Conservation (phyloP, 1,284 basidiomycete genomes). For the Microbotryum lychnidis-dioicae region DNA sequence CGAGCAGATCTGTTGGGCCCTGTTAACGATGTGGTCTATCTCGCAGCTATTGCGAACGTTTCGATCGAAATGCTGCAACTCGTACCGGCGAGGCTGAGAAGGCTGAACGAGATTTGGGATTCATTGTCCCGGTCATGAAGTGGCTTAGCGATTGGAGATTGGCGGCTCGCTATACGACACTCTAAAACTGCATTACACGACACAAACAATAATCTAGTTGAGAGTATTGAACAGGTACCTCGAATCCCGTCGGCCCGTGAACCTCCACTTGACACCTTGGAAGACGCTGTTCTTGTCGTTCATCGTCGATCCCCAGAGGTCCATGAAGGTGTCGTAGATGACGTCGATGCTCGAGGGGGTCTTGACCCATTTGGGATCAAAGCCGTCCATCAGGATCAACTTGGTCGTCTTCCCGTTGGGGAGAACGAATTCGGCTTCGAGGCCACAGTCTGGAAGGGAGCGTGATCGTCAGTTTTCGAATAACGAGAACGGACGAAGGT, state of each 20-base stretch:
- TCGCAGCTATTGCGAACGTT: slow-evolving; percentile 62
- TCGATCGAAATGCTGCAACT: slow-evolving; percentile 53
- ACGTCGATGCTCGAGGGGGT: neutral
- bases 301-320: neutral
- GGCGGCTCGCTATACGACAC: too few relatives aligned
- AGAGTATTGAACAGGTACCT: neutral
- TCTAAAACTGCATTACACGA: too few relatives aligned
- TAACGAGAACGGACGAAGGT: too few relatives aligned
- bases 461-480: too few relatives aligned
- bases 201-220: too few relatives aligned
- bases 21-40: neutral
- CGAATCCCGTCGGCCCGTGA: slow-evolving; percentile 4
- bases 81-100: slow-evolving; percentile 54
- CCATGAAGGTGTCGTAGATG: neutral
- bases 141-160: too few relatives aligned
- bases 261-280: slow-evolving; percentile 5
- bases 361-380: neutral
- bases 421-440: too few relatives aligned
- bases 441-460: slow-evolving; percentile 12
- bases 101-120: slow-evolving; percentile 41
- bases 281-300: slow-evolving; percentile 23
- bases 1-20: slow-evolving; percentile 6
- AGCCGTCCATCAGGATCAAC: neutral
- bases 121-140: neutral
- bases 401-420: neutral